These are phyloP conservation scores for Pseudonectria buxi DNA, from an alignment of 2,329 filamentous ascomycete species.

Conservation along the genomic window DNA sequence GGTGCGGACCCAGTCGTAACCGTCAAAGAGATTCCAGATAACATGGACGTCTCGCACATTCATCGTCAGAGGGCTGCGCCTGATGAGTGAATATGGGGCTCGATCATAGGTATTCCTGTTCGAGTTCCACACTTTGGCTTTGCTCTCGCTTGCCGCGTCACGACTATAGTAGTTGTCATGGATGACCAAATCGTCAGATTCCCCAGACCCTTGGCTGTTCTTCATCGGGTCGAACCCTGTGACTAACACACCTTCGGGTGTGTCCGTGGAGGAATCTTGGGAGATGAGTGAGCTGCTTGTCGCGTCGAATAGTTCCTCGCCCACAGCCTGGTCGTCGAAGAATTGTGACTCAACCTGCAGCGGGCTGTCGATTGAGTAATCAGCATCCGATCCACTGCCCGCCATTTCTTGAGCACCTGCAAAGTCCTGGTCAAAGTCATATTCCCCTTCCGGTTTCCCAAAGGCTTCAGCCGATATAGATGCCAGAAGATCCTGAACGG, in stretches of 20 bases:
- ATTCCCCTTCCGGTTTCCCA: constrained; percentile 52
- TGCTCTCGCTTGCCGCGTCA: constrained; percentile 53
- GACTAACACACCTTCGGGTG: constrained; percentile 30
- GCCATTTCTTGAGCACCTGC: constrained; percentile 45
- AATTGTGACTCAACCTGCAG: constrained; percentile 39
- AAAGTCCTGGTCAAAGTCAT: constrained; percentile 59
- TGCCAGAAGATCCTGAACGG: constrained; percentile 79
- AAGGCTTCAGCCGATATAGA: constrained; percentile 88
- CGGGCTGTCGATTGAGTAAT: constrained; percentile 27
- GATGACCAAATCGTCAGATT: constrained; percentile 60
- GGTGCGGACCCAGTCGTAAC: constrained; percentile 91
- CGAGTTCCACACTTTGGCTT: constrained; percentile 75
- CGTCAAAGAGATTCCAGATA: constrained; percentile 97
- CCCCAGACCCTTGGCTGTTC: constrained; percentile 36
- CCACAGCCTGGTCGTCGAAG: constrained; percentile 36
- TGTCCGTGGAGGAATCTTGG: constrained; percentile 27
- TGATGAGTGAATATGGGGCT: constrained; percentile 53
- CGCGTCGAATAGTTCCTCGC: constrained; percentile 44
- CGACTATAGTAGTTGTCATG: constrained; percentile 71
- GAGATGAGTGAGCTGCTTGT: constrained; percentile 29
- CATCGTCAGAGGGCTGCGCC: constrained; percentile 66
- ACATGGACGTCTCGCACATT: constrained; percentile 80
- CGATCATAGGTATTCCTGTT: constrained; percentile 66
- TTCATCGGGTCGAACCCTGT: constrained; percentile 23
- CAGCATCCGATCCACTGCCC: constrained; percentile 28